Conservation (phyloP, 2,329 filamentous ascomycete genomes). For the Monilinia laxa region DNA sequence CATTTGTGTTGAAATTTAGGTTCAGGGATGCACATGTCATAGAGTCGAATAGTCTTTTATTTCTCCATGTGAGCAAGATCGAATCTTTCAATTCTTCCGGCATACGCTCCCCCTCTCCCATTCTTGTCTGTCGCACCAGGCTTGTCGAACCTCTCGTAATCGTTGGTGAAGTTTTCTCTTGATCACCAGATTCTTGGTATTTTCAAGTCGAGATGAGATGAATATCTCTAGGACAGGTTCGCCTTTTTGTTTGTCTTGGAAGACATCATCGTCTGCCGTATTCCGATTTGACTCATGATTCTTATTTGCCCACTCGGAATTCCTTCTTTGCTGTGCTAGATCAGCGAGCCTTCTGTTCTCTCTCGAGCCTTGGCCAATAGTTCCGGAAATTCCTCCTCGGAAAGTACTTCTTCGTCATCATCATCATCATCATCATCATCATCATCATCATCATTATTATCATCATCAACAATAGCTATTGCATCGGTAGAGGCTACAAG, state of each 20-base stretch:
- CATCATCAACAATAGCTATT: conserved; percentile 24
- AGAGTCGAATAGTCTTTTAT: conserved; percentile 69
- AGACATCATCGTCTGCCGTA: conserved; percentile 24
- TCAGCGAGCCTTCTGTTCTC: conserved; percentile 33
- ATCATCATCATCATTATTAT: conserved; percentile 33
- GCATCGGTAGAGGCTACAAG: not conserved
- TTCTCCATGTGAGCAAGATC: conserved; percentile 78
- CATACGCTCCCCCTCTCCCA: conserved; percentile 46
- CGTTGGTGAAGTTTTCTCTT: conserved; percentile 66
- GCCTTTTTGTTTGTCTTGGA: conserved; percentile 22
- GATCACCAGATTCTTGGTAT: conserved; percentile 60
- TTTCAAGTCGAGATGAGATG: conserved; percentile 65
- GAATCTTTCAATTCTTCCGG: conserved; percentile 47
- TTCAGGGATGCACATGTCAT: conserved; percentile 70
- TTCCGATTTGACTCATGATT: conserved; percentile 24
- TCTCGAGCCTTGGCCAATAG: conserved; percentile 36
- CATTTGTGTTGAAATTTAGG: conserved; percentile 49
- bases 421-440: conserved; percentile 27
- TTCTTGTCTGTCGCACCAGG: conserved; percentile 66
- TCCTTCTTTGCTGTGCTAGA: conserved; percentile 24
- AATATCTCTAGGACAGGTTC: conserved; percentile 56
- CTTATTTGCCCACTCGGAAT: conserved; percentile 23
- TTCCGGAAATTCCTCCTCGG: conserved; percentile 40
- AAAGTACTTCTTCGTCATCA: conserved; percentile 32
- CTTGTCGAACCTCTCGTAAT: conserved; percentile 63